Evolutionary conservation across 768 basidiomycete genomes (phyloP).

Genomic region (Sarcomyxa edulis): DNA sequence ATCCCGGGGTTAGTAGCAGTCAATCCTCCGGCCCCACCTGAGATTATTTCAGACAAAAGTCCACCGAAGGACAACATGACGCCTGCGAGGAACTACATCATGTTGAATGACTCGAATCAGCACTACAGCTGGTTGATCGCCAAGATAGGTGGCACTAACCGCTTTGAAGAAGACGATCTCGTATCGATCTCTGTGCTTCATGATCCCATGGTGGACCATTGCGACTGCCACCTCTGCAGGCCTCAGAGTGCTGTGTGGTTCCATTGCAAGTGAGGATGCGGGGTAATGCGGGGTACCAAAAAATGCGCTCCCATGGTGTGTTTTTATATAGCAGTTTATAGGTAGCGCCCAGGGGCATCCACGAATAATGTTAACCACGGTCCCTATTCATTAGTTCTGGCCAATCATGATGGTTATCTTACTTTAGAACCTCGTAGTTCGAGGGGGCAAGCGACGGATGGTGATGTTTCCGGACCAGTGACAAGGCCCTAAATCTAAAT

Average conservation of each 20-base stretch:
- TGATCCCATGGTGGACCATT: conserved; percentile 52
- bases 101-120: not conserved
- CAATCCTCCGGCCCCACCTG: conserved; percentile 52
- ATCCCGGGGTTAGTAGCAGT: conserved; percentile 56
- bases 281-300: conserved; percentile 4
- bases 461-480: too few relatives aligned
- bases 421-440: too few relatives aligned
- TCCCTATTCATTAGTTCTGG: too few relatives aligned
- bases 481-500: too few relatives aligned
- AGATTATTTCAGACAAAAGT: conserved; percentile 52
- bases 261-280: conserved; percentile 8
- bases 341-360: too few relatives aligned
- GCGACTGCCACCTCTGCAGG: conserved; percentile 52
- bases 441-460: too few relatives aligned
- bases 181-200: conserved; percentile 60
- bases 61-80: conserved; percentile 75
- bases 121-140: not conserved
- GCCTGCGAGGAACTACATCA: conserved; percentile 55
- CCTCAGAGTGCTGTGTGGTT: conserved; percentile 39
- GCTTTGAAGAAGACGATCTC: conserved; percentile 65
- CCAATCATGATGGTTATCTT: too few relatives aligned
- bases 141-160: conserved; percentile 39
- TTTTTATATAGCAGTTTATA: too few relatives aligned
- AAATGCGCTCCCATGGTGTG: too few relatives aligned
- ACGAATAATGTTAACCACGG: too few relatives aligned